Base-by-base conservation (phyloP, 1,284 basidiomycete species). In the Gastroboletus turbinatus region DNA sequence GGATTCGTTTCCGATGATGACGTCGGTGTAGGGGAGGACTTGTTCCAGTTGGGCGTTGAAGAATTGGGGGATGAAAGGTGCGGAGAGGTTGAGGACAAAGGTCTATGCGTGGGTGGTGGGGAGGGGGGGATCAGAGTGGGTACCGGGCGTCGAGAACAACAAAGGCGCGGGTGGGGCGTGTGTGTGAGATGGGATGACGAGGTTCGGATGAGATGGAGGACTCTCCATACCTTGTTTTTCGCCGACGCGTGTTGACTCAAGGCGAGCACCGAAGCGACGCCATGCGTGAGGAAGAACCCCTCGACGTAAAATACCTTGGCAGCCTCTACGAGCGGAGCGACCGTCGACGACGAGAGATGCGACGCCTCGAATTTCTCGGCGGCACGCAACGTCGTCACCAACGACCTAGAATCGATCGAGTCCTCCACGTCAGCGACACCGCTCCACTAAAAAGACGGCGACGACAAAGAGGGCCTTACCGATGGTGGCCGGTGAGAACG, bases 221-320 rank as follows among this genome's bases (percentile, higher is more conserved):
- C n/a, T 3, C 11, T 17, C 9, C 50, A 16, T 60, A 89, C 92
- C 83, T 96, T 97, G 67, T 87, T 83, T 17, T 81, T 80, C 48
- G 79, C 77, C 17, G 90, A 85, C n/a, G 93, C 90, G 66, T 89
- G 85, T 74, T 92, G 86, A 70, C 91, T 88, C 54, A 99, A 73
- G 63, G 88, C 81, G 48, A 95, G 74, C 42, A 87, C 87, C 53
- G 83, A 84, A 65, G 88, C 87, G 57, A 85, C 72, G 52, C 96
- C 96, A 73, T 99, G 96, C 23, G 96, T 97, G 61, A 99, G 83
- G 86, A 99, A 98, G 82, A 91, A 99, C 19, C 97, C 96, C 67
- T 95, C 97, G 59, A 98, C 85, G 80, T 99, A 99, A 79, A 87
- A 97, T 72, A 87, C 84, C 70, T 92, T 88, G 56, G 96, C 96